Evolutionary conservation across 768 basidiomycete species (phyloP).

Genomic region (Xerocomellus dryophilus): DNA sequence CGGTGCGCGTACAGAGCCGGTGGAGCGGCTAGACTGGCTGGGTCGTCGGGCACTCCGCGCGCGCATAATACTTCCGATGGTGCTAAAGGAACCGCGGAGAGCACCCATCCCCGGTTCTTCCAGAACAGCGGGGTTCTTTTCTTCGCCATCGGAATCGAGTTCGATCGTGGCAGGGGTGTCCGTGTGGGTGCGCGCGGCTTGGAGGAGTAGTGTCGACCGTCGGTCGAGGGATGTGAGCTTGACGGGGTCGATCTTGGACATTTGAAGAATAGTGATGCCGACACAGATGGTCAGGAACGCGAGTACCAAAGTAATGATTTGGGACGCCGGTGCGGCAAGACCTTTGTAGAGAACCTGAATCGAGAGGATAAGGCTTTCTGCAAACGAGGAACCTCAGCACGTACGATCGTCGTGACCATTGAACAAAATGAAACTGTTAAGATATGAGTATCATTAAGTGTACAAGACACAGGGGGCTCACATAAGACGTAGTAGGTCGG

Average conservation of each 20-base stretch:
- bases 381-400: conserved; percentile 23
- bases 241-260: conserved; percentile 90
- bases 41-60: conserved; percentile 53
- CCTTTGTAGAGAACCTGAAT: conserved; percentile 84
- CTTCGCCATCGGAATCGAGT: conserved; percentile 50
- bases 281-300: conserved; percentile 89
- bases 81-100: conserved; percentile 86
- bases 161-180: conserved; percentile 42
- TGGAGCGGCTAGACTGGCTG: conserved; percentile 44
- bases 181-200: conserved; percentile 74
- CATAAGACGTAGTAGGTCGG: conserved; percentile 87
- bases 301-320: conserved; percentile 89
- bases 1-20: conserved; percentile 19
- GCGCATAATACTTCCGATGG: conserved; percentile 87
- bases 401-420: conserved; percentile 77
- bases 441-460: not conserved
- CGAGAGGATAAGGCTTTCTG: conserved; percentile 1
- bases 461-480: conserved; percentile 33
- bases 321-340: conserved; percentile 66
- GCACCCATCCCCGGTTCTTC: conserved; percentile 95
- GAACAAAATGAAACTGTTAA: conserved; percentile 75
- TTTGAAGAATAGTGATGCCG: conserved; percentile 93
- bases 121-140: conserved; percentile 51
- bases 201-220: conserved; percentile 83
- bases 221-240: conserved; percentile 80